Evolutionary conservation across 768 basidiomycete species (phyloP), one percentile per base, ranked within the genome.

Genomic region (Suillus placidus): DNA sequence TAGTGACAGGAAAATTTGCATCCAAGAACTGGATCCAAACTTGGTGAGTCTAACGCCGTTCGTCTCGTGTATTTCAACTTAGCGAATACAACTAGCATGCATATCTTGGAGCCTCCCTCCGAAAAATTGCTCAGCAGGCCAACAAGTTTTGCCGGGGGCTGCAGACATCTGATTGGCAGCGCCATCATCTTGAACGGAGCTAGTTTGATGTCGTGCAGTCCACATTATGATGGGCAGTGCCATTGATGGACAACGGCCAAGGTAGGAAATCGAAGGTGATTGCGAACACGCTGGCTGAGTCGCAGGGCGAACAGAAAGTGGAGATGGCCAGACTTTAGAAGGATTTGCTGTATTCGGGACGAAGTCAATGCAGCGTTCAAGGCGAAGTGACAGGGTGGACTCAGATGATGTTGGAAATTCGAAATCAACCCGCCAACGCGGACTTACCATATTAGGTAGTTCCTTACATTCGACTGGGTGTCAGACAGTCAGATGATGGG

Each of bases 51-150:
- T 57, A 18, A 16, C 12, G 42, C n/a, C 6, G 4, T 51, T 61
- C 47, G 18, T 66, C 75, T 71, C 47, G 35, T 42, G 37, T 43
- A 23, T 37, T 63, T 63, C 63, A 47, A 38, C 34, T 38, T 7
- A 32, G 20, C 35, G 3, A 57, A 73, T 90, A 89, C 85, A 83
- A 77, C 67, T 73, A 34, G 32, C 54, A 20, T 55, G 10, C 5
- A 62, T 93, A 88, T 74, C 78, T 91, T 40, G 74, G 82, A 64
- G 73, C 74, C 45, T 83, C 81, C 51, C 70, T 87, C 66, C 77
- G 79, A 49, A 71, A 74, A 43, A 66, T 82, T 40, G 76, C 80
- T 52, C 70, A 71, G 60, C 63, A 40, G 12, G 37, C 69, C 6
- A 43, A 55, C 34, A 67, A 67, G 60, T 67, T 10, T 67, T 68